Evolutionary conservation across 768 basidiomycete species (phyloP).

Genomic region (Lactarius deliciosus): DNA sequence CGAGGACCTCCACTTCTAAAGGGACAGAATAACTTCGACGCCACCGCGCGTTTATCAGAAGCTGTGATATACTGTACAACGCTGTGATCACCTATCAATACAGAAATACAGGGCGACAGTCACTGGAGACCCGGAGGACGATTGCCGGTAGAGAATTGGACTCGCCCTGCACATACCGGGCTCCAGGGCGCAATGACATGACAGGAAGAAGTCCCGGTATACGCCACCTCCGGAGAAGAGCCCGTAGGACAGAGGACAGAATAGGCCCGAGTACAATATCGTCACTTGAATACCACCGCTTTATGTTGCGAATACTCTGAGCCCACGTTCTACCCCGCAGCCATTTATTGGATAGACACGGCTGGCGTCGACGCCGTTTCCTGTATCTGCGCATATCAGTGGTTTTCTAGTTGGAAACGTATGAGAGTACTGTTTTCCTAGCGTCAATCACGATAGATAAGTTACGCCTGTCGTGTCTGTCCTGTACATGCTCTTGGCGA

Average conservation of each 20-base stretch:
- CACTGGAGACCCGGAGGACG: neutral
- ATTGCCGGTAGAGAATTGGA: neutral
- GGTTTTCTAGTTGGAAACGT: neutral
- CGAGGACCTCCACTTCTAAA: neutral
- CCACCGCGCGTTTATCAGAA: slow-evolving; percentile 10
- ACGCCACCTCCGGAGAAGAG: neutral
- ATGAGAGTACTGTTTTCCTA: neutral
- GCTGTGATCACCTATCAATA: neutral
- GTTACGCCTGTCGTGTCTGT: neutral
- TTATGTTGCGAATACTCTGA: neutral
- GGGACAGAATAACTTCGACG: slow-evolving; percentile 6
- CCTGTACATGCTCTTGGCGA: neutral
- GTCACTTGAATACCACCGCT: slow-evolving; percentile 7
- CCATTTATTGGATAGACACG: slow-evolving; percentile 2
- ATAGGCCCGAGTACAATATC: neutral
- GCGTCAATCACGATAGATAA: neutral
- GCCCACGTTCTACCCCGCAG: neutral
- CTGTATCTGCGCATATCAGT: neutral
- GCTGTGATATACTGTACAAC: neutral
- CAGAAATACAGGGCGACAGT: neutral
- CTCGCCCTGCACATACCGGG: slow-evolving; percentile 3
- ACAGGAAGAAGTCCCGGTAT: neutral
- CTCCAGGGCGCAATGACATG: neutral
- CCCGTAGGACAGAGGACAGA: neutral
- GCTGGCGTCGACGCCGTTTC: neutral